These are phyloP conservation scores for Phoenix dactylifera DNA, from an alignment of 176 grass and related monocot species.

Conservation along the genomic window DNA sequence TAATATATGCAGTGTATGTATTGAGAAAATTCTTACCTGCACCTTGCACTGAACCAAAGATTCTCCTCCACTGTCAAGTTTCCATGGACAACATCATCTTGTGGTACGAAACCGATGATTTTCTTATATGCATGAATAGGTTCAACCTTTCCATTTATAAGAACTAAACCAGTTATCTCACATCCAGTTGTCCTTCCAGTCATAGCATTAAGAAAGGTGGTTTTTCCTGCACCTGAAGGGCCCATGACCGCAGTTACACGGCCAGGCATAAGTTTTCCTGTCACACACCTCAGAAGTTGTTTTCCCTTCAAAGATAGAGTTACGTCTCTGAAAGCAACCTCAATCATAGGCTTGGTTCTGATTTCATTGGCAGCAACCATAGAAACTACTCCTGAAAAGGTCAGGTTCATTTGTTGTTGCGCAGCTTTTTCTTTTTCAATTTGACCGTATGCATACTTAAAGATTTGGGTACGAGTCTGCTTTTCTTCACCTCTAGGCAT, in stretches of 20 bases:
- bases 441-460: conserved; percentile 80
- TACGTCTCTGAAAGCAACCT: conserved; percentile 79
- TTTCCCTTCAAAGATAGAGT: conserved; percentile 64
- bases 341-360: conserved; percentile 51
- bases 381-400: conserved; percentile 57
- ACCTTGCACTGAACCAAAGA: conserved; percentile 71
- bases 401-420: conserved; percentile 54
- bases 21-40: conserved; percentile 37
- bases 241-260: conserved; percentile 89
- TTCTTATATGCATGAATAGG: conserved; percentile 67
- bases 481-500: conserved; percentile 45
- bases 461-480: conserved; percentile 60
- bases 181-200: conserved; percentile 77
- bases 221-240: conserved; percentile 91
- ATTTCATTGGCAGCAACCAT: conserved; percentile 39
- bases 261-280: conserved; percentile 61
- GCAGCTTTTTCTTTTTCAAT: conserved; percentile 68
- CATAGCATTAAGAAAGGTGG: conserved; percentile 88
- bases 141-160: conserved; percentile 53
- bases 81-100: conserved; percentile 87
- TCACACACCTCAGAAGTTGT: conserved; percentile 72
- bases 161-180: conserved; percentile 49
- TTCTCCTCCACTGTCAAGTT: conserved; percentile 84
- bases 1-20: too few relatives aligned
- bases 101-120: conserved; percentile 73